Evolutionary conservation across 371 early-diverging fungal species (phyloP).

Genomic region (Apophysomyces ossiformis): DNA sequence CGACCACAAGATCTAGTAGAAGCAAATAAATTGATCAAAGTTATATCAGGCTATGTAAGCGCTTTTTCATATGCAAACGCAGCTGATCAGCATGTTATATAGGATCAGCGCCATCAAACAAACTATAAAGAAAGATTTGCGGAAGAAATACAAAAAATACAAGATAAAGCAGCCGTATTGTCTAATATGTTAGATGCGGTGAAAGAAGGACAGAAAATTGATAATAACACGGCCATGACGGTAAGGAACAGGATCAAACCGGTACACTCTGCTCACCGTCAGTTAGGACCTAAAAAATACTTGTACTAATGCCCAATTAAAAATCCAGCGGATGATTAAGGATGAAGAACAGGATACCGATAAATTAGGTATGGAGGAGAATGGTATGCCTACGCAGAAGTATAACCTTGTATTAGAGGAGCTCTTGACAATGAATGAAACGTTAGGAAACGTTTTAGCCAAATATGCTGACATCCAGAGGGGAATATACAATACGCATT

Average conservation of each 20-base stretch:
- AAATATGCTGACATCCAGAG: constrained; percentile 75
- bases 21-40: constrained; percentile 96
- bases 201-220: constrained; percentile 67
- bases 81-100: constrained; percentile 4
- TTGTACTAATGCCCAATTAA: constrained; percentile 63
- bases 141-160: constrained; percentile 82
- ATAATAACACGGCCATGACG: constrained; percentile 62
- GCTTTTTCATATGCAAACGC: constrained; percentile 1
- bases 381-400: not conserved
- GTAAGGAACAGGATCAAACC: constrained; percentile 31
- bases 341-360: constrained; percentile 45
- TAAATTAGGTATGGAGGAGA: constrained; percentile 29
- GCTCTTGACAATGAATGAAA: constrained; percentile 74
- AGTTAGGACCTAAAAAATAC: constrained; percentile 52
- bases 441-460: constrained; percentile 80
- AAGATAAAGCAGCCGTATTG: constrained; percentile 76
- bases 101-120: constrained; percentile 77
- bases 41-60: constrained; percentile 93
- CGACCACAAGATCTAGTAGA: constrained; percentile 91
- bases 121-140: constrained; percentile 86
- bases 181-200: constrained; percentile 78
- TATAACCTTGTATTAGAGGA: constrained; percentile 34
- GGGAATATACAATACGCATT: constrained; percentile 53
- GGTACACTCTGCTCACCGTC: not conserved
- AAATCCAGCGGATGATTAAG: constrained; percentile 73